Conservation (phyloP, 2,329 filamentous ascomycete species). For the Stemphylium vesicarium region DNA sequence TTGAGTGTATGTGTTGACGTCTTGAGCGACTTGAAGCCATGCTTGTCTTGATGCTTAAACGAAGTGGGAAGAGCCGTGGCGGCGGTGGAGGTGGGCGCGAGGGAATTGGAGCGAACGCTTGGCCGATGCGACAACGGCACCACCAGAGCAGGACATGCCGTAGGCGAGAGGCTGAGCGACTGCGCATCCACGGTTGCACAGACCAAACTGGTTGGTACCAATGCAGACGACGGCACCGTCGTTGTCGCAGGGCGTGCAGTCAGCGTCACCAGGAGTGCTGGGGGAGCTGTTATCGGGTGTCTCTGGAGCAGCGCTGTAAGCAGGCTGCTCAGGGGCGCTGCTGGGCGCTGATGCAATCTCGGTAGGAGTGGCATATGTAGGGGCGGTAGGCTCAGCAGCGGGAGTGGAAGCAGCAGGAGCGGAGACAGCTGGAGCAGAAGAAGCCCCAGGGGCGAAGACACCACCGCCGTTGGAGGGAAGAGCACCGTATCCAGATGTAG, state of each 20-base stretch:
- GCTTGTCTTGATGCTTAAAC: constrained; percentile 20
- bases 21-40: constrained; percentile 2
- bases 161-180: constrained; percentile 50
- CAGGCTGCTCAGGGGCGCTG: too few relatives aligned
- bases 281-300: constrained; percentile 16
- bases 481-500: constrained; percentile 6
- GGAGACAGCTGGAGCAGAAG: constrained; percentile 27
- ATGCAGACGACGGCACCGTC: constrained; percentile 55
- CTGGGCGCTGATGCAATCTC: constrained; percentile 14
- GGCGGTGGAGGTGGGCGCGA: constrained; percentile 39
- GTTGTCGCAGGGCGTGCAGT: constrained; percentile 47
- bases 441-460: constrained; percentile 41
- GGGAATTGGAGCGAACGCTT: constrained; percentile 31
- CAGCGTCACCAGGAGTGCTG: constrained; percentile 15
- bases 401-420: constrained; percentile 11
- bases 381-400: constrained; percentile 7
- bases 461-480: constrained; percentile 24
- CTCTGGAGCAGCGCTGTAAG: too few relatives aligned
- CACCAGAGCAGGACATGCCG: constrained; percentile 51
- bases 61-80: constrained; percentile 32
- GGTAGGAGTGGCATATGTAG: constrained; percentile 6
- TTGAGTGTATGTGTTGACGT: constrained; percentile 9
- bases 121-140: constrained; percentile 24
- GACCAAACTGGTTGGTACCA: constrained; percentile 50
- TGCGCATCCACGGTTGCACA: constrained; percentile 54